Evolutionary conservation across 2,329 filamentous ascomycete species (phyloP), one percentile per base, ranked within the genome.

Genomic region (Sporothrix curviconia): DNA sequence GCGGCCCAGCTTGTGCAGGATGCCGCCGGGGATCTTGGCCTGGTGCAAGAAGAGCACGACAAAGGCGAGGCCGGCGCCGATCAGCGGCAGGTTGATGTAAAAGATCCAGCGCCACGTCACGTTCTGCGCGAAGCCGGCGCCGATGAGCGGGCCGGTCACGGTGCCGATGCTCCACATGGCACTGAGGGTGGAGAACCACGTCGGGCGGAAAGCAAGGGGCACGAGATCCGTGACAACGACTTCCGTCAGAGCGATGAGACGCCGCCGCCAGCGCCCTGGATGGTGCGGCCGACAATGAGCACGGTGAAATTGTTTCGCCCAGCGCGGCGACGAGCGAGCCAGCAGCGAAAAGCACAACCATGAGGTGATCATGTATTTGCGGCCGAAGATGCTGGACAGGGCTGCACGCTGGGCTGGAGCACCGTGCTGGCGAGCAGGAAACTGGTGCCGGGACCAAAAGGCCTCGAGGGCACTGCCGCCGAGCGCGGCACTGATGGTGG

Each of bases 371-470:
- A 64, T 57, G 49, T 65, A 52, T 54, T 63, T 62, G 25, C 63
- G 63, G 24, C 63, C 63, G 52, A 64, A 63, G 15, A 64, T 60
- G 47, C 24, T 55, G 44, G 60, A 62, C 12, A 64, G 57, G 1
- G 62, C 55, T 2, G 71, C 68, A 71, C 64, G 5, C 70, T 68
- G 3, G 81, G 83, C 63, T 84, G 79, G 42, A 82, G 76, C 30
- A 74, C 78, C 0, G 85, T 83, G 57, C 80, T 83, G 3, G 84
- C 81, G 5, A 90, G 76, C 4, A 90, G 73, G 62, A 87, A 90
- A 15, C 82, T 83, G 4, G 86, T 89, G 2, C 85, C 86, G 12
- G n/a, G 83, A 79, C 86, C 85, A 89, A 65, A 89, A 89, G 0
- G 84, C 82, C 69, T 88, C 75, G 47, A 81, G 78, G 2, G 79